Evolutionary conservation across 2,329 filamentous ascomycete genomes (phyloP), one percentile per base, ranked within the genome.

Genomic region (Pseudopithomyces chartarum): DNA sequence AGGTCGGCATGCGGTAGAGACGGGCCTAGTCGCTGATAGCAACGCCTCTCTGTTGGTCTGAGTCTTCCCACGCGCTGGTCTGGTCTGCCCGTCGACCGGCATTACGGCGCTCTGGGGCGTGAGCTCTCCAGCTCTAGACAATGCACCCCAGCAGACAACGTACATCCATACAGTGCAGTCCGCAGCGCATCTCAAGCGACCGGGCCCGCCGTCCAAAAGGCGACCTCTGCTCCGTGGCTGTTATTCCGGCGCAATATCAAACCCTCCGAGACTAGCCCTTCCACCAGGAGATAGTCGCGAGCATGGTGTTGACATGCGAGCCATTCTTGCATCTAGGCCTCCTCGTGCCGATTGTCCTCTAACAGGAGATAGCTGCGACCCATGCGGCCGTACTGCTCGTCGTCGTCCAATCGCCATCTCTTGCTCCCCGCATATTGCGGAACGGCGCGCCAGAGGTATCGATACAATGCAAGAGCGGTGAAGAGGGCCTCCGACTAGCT

Each of bases 91-190:
- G 34, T 29, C 23, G 23, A 43, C 33, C 26, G 10, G 23, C 22
- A 33, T 39, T 32, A 23, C 36, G 42, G 38, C 36, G 42, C 13
- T 17, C n/a, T 42, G 19, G 48, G n/a, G 36, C 38, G 36, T 29
- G 8, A 51, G 34, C 48, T 32, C 48, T 22, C 42, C 36, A 51
- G 33, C 46, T 42, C 47, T 50, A 50, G 47, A 42, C 36, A 33
- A 34, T 42, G 47, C 8, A 49, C 11, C 22, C 36, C 34, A 20
- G 36, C 48, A 12, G 10, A 10, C 48, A 42, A 42, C 20, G 10
- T 49, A 29, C 26, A 29, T 4, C 26, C n/a, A n/a, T n/a, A n/a
- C n/a, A n/a, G n/a, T n/a, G n/a, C n/a, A n/a, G 26, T 29, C 26
- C 26, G 48, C 48, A 42, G 23, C 23, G 2, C 17, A 34, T 33